Evolutionary conservation across 2,329 filamentous ascomycete genomes (phyloP).

Genomic region (Trichoderma semiorbis): DNA sequence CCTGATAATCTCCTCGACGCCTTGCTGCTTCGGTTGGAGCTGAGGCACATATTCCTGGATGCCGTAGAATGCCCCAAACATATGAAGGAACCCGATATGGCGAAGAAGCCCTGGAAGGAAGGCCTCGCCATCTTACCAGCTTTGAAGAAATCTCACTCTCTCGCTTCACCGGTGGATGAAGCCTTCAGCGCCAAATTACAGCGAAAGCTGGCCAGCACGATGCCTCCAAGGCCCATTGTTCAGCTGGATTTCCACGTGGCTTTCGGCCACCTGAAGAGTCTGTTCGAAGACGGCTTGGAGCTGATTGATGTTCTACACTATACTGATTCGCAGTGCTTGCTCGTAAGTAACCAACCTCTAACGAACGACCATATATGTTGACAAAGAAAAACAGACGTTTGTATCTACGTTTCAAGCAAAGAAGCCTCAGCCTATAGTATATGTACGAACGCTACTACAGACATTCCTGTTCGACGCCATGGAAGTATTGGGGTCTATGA

Average conservation of each 20-base stretch:
- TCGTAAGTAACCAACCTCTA: slow-evolving; percentile 47
- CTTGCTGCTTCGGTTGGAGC: slow-evolving; percentile 60
- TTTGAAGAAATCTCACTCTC: slow-evolving; percentile 56
- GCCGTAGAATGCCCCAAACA: slow-evolving; percentile 49
- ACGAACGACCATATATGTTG: neutral
- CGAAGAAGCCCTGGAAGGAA: slow-evolving; percentile 50
- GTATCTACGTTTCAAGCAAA: slow-evolving; percentile 71
- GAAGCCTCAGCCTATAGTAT: slow-evolving; percentile 78
- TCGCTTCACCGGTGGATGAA: slow-evolving; percentile 66
- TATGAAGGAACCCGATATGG: slow-evolving; percentile 43
- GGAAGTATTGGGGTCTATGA: slow-evolving; percentile 63
- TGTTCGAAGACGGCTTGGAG: slow-evolving; percentile 71
- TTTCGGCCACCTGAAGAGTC: slow-evolving; percentile 61
- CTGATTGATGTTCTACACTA: slow-evolving; percentile 66
- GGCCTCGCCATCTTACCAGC: slow-evolving; percentile 49
- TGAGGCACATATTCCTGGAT: slow-evolving; percentile 62
- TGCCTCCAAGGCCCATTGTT: slow-evolving; percentile 88
- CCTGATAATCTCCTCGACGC: slow-evolving; percentile 47
- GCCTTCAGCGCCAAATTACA: slow-evolving; percentile 90
- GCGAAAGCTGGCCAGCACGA: slow-evolving; percentile 85
- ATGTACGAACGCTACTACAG: slow-evolving; percentile 76
- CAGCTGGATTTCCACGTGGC: slow-evolving; percentile 71
- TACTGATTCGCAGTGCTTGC: slow-evolving; percentile 62
- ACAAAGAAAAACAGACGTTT: slow-evolving; percentile 54
- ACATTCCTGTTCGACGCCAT: slow-evolving; percentile 71